phyloP scores from a whole-genome alignment of 1,284 basidiomycete genomes.

The Caloboletus firmus region DNA sequence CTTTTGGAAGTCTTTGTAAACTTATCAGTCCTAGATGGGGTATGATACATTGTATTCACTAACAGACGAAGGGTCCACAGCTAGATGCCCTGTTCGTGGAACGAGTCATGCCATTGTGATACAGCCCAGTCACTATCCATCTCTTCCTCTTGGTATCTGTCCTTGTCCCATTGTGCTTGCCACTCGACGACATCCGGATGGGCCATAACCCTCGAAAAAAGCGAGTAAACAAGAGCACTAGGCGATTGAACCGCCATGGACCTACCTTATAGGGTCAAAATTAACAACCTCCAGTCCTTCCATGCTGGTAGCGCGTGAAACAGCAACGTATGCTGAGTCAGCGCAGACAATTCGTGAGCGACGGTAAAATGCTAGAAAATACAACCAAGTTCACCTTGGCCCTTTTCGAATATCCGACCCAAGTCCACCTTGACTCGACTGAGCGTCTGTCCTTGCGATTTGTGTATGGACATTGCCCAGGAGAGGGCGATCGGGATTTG shows the following conservation, averaged over 20 bases:
- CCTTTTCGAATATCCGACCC: constrained; percentile 75
- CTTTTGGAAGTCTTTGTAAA: not conserved
- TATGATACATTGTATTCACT: constrained; percentile 7
- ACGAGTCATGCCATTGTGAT: constrained; percentile 35
- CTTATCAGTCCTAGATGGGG: constrained; percentile 5
- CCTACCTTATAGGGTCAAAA: constrained; percentile 74
- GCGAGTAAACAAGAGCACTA: constrained; percentile 3
- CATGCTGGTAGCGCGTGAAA: constrained; percentile 87
- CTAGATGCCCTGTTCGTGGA: constrained; percentile 18
- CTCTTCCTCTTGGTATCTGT: constrained; percentile 28
- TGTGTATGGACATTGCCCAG: constrained; percentile 85
- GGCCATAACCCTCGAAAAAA: constrained; percentile 45
- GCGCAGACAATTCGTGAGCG: constrained; percentile 17
- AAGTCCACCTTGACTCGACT: constrained; percentile 74
- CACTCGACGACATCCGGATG: constrained; percentile 41
- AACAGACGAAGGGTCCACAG: not conserved
- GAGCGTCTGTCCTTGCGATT: constrained; percentile 83
- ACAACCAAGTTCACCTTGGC: constrained; percentile 51
- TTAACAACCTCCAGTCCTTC: constrained; percentile 85
- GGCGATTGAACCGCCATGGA: not conserved
- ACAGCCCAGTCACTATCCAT: constrained; percentile 37
- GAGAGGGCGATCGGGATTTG: constrained; percentile 77
- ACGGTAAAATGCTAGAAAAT: not conserved
- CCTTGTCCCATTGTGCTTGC: constrained; percentile 31
- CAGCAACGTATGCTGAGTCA: constrained; percentile 82